Conservation (phyloP, 2,329 filamentous ascomycete genomes). For the Cladosporium sp. region DNA sequence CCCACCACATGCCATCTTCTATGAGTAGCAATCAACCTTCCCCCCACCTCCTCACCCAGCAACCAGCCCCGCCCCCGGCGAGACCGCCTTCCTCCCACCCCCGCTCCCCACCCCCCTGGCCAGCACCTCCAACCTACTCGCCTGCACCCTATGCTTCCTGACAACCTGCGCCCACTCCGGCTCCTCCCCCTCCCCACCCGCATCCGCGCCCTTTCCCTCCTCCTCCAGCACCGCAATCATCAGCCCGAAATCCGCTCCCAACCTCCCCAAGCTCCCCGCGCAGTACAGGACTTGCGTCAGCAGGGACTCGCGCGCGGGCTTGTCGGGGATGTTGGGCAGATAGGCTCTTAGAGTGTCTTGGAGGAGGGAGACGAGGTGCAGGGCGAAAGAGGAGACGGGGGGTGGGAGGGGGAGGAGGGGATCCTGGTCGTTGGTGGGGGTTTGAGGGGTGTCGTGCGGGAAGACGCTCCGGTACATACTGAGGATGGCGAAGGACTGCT, state of each 20-base stretch:
- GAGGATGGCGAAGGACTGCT: constrained; percentile 93
- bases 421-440: neutral
- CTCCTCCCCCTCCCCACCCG: constrained; percentile 52
- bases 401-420: constrained; percentile 57
- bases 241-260: constrained; percentile 90
- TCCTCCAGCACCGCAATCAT: constrained; percentile 63
- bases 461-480: constrained; percentile 93
- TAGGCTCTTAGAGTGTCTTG: constrained; percentile 69
- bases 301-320: constrained; percentile 74
- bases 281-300: constrained; percentile 91
- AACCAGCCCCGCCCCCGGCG: constrained; percentile 13
- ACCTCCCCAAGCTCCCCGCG: constrained; percentile 77
- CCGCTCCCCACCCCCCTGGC: constrained; percentile 27
- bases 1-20: too few species aligned
- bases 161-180: constrained; percentile 84
- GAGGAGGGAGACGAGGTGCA: constrained; percentile 75
- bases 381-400: constrained; percentile 73
- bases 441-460: constrained; percentile 43
- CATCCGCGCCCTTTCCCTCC: constrained; percentile 24
- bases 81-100: constrained; percentile 27
- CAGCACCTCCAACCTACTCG: constrained; percentile 46
- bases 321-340: constrained; percentile 74
- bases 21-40: too few species aligned
- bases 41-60: neutral
- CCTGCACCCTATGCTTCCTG: constrained; percentile 77